Conservation (phyloP, 305 asterid genomes). For the Fraxinus platypoda region DNA sequence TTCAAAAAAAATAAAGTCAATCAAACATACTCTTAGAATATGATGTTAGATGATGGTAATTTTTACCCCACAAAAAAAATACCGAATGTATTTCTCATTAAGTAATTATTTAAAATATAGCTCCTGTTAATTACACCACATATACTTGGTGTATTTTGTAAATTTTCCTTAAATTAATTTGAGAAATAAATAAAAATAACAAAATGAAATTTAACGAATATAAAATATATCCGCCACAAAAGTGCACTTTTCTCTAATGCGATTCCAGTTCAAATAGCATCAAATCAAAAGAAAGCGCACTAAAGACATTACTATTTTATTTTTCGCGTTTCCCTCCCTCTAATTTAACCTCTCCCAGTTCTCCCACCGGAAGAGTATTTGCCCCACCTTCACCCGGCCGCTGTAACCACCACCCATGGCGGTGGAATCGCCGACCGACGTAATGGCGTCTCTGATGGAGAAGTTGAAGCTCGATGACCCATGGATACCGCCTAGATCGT, state of each 20-base stretch:
- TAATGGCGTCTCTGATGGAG: slow-evolving; percentile 49
- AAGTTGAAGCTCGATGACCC: slow-evolving; percentile 68
- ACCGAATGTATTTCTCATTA: neutral
- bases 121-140: neutral
- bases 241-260: neutral
- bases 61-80: neutral
- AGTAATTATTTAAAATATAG: neutral
- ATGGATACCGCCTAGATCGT: slow-evolving; percentile 69
- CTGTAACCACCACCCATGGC: slow-evolving; percentile 43
- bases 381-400: slow-evolving; percentile 22
- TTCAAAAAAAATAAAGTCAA: too few species aligned
- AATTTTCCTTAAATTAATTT: neutral
- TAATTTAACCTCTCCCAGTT: neutral
- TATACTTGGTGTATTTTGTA: neutral
- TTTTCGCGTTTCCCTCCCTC: slow-evolving; percentile 17
- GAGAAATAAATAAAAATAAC: neutral
- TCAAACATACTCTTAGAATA: neutral
- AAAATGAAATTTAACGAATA: neutral
- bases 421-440: slow-evolving; percentile 48
- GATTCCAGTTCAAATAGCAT: neutral
- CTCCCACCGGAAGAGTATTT: slow-evolving; percentile 16
- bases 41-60: neutral
- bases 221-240: neutral
- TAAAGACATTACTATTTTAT: neutral
- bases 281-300: neutral